Evolutionary conservation across 1,284 basidiomycete genomes (phyloP), one percentile per base, ranked within the genome.

Genomic region (Leccinum subatratum): DNA sequence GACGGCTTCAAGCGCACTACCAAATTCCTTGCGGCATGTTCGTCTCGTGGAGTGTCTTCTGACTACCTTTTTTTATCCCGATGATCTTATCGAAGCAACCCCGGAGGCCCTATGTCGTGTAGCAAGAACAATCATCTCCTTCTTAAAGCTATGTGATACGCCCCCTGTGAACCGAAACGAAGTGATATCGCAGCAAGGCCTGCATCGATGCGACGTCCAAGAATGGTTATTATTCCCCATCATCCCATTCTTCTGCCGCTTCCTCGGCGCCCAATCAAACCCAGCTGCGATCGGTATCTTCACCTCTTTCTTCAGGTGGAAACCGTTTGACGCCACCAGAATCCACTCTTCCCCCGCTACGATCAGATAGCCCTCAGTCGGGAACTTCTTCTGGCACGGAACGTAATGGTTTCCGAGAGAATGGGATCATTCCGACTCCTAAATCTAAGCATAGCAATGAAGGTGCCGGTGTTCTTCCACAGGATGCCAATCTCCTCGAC

Each of bases 21-120:
- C 59, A 93, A 93, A 75, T 93, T 93, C 73, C 81, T 91, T 37
- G 87, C 89, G 6, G 85, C 88, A 1, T 90, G 87, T 69, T 83
- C 89, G 12, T 83, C 85, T 34, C 84, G 86, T 66, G 88, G 89
- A 8, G 77, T 92, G 9, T 75, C 82, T 34, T 77, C 83, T 32
- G 84, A 86, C 65, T 87, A 89, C 66, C 79, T 91, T 57, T 93
- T 92, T 75, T 81, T 30, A 84, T 63, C 80, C 81, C 11, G 88
- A 91, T 70, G 90, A 93, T 74, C 81, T 93, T 64, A 83, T 85
- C 34, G 85, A 87, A 71, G 81, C 79, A 22, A 82, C 83, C 6
- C 79, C 82, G 45, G 87, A 90, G 70, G 82, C 83, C 25, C 79
- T 91, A 42, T 85, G 83, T 37, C 83, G 88, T 59, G 90, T 92